Evolutionary conservation across 352 stramenopile species (phyloP).

Genomic region (Achlya hypogyna): DNA sequence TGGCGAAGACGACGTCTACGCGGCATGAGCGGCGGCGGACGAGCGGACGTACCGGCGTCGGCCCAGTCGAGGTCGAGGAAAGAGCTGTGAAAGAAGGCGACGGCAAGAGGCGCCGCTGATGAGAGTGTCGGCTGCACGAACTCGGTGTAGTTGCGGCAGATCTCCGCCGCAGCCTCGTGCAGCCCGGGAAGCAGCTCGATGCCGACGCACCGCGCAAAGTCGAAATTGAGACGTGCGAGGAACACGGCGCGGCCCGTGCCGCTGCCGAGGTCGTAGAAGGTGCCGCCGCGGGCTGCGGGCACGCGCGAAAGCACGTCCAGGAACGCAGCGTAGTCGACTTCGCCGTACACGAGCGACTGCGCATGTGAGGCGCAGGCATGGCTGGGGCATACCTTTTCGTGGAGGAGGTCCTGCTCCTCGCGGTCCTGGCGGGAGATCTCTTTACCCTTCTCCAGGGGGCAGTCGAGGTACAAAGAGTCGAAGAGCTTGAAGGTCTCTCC

Average conservation of each 20-base stretch:
- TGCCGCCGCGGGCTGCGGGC: slow-evolving; percentile 12
- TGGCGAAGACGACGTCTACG: slow-evolving; percentile 28
- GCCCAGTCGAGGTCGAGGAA: slow-evolving; percentile 32
- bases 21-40: not conserved
- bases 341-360: slow-evolving; percentile 33
- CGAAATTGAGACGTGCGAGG: slow-evolving; percentile 30
- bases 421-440: slow-evolving; percentile 34
- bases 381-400: slow-evolving; percentile 17
- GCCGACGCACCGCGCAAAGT: slow-evolving; percentile 35
- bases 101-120: not conserved
- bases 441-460: slow-evolving; percentile 34
- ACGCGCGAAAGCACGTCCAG: slow-evolving; percentile 25
- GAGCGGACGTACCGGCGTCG: slow-evolving; percentile 22
- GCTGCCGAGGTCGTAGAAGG: slow-evolving; percentile 45
- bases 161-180: slow-evolving; percentile 24
- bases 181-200: slow-evolving; percentile 37
- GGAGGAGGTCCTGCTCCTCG: slow-evolving; percentile 21
- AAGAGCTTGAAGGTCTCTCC: slow-evolving; percentile 27
- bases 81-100: slow-evolving; percentile 17
- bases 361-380: not conserved
- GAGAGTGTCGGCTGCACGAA: slow-evolving; percentile 7
- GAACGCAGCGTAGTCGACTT: slow-evolving; percentile 31
- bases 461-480: slow-evolving; percentile 29
- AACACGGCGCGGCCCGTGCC: slow-evolving; percentile 38
- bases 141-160: slow-evolving; percentile 20